Percentiles rank a stretch among this genome's conserved stretches.
These are phyloP conservation scores for Stemphylium lycopersici DNA, from an alignment of 2,329 filamentous ascomycete genomes.

Conservation along the genomic window DNA sequence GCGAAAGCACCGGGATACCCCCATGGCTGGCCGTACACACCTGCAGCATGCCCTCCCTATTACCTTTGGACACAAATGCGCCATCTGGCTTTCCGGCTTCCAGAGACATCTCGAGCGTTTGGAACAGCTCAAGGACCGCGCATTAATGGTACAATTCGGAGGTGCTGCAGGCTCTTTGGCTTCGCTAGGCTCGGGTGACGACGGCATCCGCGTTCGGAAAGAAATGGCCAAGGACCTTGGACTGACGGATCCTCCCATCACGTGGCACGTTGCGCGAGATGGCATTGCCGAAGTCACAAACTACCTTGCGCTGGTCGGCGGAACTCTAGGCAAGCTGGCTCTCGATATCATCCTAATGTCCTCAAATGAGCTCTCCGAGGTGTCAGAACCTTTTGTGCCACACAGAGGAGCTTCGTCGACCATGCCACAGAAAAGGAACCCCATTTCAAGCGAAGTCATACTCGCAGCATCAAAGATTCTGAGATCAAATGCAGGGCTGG, in stretches of 20 bases:
- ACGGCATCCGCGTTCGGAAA: constrained; percentile 57
- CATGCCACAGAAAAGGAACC: constrained; percentile 60
- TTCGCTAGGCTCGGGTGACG: constrained; percentile 56
- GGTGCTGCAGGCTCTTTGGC: constrained; percentile 63
- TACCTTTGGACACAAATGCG: constrained; percentile 65
- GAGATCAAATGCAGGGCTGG: constrained; percentile 58
- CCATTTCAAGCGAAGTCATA: constrained; percentile 64
- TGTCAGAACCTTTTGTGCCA: constrained; percentile 57
- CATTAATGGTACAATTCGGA: constrained; percentile 62
- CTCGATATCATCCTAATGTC: constrained; percentile 64
- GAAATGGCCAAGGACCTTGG: constrained; percentile 57
- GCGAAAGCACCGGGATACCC: constrained; percentile 57
- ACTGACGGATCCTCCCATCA: constrained; percentile 59
- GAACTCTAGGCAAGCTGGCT: constrained; percentile 61
- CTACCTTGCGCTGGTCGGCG: constrained; percentile 60
- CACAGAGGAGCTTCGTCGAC: constrained; percentile 45
- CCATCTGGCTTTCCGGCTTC: constrained; percentile 60
- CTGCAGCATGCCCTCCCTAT: constrained; percentile 63
- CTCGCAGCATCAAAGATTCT: constrained; percentile 62
- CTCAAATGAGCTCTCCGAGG: constrained; percentile 62
- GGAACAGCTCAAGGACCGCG: constrained; percentile 53
- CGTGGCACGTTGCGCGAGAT: constrained; percentile 64
- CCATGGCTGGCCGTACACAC: constrained; percentile 65
- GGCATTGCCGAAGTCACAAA: constrained; percentile 61
- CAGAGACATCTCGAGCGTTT: constrained; percentile 58